Evolutionary conservation across 768 basidiomycete species (phyloP).

Genomic region (Boletus rubroflammeus): DNA sequence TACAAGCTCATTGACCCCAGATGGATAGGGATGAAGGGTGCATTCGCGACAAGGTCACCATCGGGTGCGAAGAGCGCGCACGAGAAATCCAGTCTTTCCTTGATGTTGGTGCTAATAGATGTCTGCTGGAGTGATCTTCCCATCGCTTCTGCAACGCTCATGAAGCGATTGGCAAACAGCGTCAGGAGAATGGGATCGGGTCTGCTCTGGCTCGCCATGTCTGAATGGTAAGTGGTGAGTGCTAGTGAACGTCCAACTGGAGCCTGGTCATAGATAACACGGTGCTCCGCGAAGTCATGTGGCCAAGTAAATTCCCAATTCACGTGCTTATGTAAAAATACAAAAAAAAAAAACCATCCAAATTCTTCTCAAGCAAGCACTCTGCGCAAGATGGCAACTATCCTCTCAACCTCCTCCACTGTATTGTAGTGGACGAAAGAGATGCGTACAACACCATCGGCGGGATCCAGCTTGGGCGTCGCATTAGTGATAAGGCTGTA

Average conservation of each 20-base stretch:
- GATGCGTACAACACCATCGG: slow-evolving; percentile 70
- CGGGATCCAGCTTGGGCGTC: slow-evolving; percentile 51
- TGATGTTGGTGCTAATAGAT: slow-evolving; percentile 90
- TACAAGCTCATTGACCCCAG: slow-evolving; percentile 90
- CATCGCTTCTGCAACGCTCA: slow-evolving; percentile 98
- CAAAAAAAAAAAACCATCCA: background rate
- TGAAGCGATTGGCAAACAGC: slow-evolving; percentile 93
- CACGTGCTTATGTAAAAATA: background rate
- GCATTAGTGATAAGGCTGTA: slow-evolving; percentile 56
- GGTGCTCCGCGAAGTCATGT: background rate
- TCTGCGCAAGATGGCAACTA: slow-evolving; percentile 54
- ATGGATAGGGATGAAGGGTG: slow-evolving; percentile 87
- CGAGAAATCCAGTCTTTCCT: slow-evolving; percentile 91
- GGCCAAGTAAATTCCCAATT: background rate
- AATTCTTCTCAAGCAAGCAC: slow-evolving; percentile 32
- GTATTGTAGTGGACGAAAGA: slow-evolving; percentile 82
- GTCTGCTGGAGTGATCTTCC: slow-evolving; percentile 87
- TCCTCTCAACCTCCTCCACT: slow-evolving; percentile 58
- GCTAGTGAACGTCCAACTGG: background rate
- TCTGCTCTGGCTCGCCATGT: slow-evolving; percentile 29
- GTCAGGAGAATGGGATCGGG: slow-evolving; percentile 87
- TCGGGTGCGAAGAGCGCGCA: slow-evolving; percentile 95
- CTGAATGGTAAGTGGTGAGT: background rate
- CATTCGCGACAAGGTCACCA: slow-evolving; percentile 92
- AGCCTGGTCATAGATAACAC: background rate